Base-by-base conservation (phyloP, 2,329 filamentous ascomycete species). In the Cordyceps pruinosa region DNA sequence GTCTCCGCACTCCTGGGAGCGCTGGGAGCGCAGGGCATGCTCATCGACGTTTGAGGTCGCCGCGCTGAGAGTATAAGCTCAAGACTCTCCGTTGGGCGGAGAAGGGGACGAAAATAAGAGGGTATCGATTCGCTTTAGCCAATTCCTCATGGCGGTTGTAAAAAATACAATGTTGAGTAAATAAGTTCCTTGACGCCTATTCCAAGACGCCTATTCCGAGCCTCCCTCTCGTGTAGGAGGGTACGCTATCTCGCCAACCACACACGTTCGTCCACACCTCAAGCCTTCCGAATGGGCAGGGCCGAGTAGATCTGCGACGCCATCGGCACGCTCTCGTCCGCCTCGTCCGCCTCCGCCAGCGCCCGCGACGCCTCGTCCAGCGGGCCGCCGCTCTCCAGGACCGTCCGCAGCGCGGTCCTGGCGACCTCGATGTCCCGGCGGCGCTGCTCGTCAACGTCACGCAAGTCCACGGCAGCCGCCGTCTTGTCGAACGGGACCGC, bases 401-500 rank as follows among this genome's bases (percentile, higher is more conserved):
- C 66, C 54, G 61, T 66, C n/a, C 59, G 60, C 51, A 71, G 63
- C 19, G 60, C 51, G 10, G 47, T 58, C 23, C 60, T 65, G 2
- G 70, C 68, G 35, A 65, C 54, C 13, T 66, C 60, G 35, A 70
- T 64, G 44, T 74, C 67, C 45, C 4, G 37, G 65, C 64, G 21
- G 64, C 63, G 37, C 64, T 66, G 44, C 59, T 61, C 19, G 42
- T 64, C 10, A 2, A 62, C 67, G 19, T 73, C 68, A 12, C 66
- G 62, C 39, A 70, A 61, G 47, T 64, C 63, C 50, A 64, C n/a
- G n/a, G n/a, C 63, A 19, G 61, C 62, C 12, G 71, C 71, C 41
- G 72, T 68, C 7, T 67, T 65, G 2, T 63, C 62, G 39, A 69
- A 62, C 0, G 77, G 76, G 23, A 85, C 65, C 26, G 73, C 68